Conservation (phyloP, 2,329 filamentous ascomycete genomes). For the Graphium sp. region DNA sequence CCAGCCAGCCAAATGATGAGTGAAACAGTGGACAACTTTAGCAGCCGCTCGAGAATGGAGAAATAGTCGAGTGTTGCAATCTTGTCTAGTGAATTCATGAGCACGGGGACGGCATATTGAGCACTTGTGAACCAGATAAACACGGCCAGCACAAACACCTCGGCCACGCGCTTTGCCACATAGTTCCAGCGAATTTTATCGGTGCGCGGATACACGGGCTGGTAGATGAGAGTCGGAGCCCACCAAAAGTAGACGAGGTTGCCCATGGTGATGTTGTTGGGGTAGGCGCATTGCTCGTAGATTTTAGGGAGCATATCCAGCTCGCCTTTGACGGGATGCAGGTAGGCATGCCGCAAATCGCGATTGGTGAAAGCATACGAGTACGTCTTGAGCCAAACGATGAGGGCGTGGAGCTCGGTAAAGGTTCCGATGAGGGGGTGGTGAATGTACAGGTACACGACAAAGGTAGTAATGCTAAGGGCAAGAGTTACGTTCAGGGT, state of each 20-base stretch:
- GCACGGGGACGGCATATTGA: slow-evolving; percentile 81
- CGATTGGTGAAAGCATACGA: slow-evolving; percentile 96
- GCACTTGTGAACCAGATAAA: slow-evolving; percentile 93
- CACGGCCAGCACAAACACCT: slow-evolving; percentile 61
- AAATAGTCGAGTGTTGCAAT: slow-evolving; percentile 65
- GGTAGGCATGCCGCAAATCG: slow-evolving; percentile 78
- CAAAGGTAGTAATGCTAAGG: slow-evolving; percentile 61
- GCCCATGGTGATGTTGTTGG: slow-evolving; percentile 69
- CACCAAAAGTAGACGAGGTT: slow-evolving; percentile 97
- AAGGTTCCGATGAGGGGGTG: slow-evolving; percentile 88
- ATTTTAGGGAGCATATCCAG: slow-evolving; percentile 60
- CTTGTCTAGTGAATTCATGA: slow-evolving; percentile 80
- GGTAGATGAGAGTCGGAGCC: slow-evolving; percentile 90
- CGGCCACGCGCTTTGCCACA: slow-evolving; percentile 64
- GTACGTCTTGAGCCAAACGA: slow-evolving; percentile 91
- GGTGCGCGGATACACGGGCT: slow-evolving; percentile 86
- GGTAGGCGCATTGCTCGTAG: slow-evolving; percentile 74
- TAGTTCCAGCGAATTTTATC: slow-evolving; percentile 72
- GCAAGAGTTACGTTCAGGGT: slow-evolving; percentile 70
- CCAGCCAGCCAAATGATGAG: slow-evolving; percentile 94
- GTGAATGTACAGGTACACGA: slow-evolving; percentile 82
- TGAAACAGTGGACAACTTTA: slow-evolving; percentile 92
- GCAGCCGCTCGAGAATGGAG: slow-evolving; percentile 71
- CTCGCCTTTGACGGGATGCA: slow-evolving; percentile 55
- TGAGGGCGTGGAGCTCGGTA: slow-evolving; percentile 78